Evolutionary conservation across 2,329 filamentous ascomycete species (phyloP), one percentile per base, ranked within the genome.

Genomic region (Tolypocladium tropicale): DNA sequence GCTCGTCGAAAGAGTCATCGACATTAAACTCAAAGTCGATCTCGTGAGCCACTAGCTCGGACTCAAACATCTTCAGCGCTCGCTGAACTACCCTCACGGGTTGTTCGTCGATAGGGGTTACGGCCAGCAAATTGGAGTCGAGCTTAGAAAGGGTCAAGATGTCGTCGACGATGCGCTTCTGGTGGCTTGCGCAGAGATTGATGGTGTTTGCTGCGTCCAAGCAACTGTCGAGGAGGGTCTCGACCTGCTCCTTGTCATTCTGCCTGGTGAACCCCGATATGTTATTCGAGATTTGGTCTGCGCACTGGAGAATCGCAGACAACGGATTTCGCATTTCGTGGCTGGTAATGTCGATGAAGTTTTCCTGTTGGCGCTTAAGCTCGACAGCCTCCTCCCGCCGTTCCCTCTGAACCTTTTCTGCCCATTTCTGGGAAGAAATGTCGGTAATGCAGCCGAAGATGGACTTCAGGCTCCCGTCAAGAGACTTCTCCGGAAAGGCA

Each of bases 361-460:
- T 88, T 62, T 84, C 81, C 61, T 84, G 81, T 59, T 88, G 84
- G 28, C 83, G 78, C 69, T 94, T 94, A 58, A 91, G 78, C 67
- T 93, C 87, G 2, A 92, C 82, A 0, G 89, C 90, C 67, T 94
- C 89, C 64, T 92, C 83, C 64, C 89, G 86, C 57, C 89, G 84
- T 49, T 85, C 80, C 63, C 82, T 89, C 68, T 95, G 89, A 36
- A 90, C 83, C 51, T 86, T 84, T 69, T 95, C 90, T 1, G 90
- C 89, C 77, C 86, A 86, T 68, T 95, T 95, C 67, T 94, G 89
- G 55, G 88, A 82, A 21, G 87, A 90, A 60, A 95, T 95, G 65
- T 95, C 89, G 0, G 89, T 93, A 53, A 95, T 86, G 65, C 85
- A 88, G 54, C 88, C 88, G 62, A 92, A 91, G 3, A 91, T 85